Base-by-base conservation (phyloP, 1,139 yeast species). In the Schizosaccharomyces versatilis region DNA sequence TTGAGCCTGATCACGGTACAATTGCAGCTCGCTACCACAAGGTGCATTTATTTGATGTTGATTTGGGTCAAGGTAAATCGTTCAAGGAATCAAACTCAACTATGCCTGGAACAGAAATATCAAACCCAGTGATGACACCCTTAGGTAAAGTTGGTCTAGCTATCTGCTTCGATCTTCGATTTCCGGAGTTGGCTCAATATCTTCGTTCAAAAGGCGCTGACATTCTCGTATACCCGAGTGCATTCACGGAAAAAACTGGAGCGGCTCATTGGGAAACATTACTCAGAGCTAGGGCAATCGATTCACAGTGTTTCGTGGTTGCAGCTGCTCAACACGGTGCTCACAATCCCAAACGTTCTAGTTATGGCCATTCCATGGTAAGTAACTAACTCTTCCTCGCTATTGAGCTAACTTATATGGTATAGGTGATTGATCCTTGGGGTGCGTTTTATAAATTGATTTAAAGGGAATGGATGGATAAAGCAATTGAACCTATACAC, bases 281-380 rank as follows among this genome's bases (percentile, higher is more conserved):
- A 56, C 95, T 86, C 1, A 72, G 78, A 47, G 80, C 94, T 0
- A 71, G 96, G 53, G 97, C 97, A 1, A 74, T 90, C 36, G 95
- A 86, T 64, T 76, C 90, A 1, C 97, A 90, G 44, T 54, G 84
- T 61, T 90, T 75, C 66, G 94, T 90, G 1, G 72, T 90, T 3
- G 80, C 88, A 82, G 90, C 97, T 0, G 96, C 94, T 0, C 97
- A 88, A 65, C 77, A 79, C 56, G 97, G 97, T 1, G 70, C 71
- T 40, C 97, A 90, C 65, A 69, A 69, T 6, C 73, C 76, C 8
- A 72, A 66, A 60, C 63, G 74, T 5, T 66, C 65, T 47, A 81
- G 90, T 60, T 90, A 80, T 69, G 98, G 98, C 0, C 94, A 86
- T 62, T 75, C 94, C 0, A 70, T 88, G 61, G 59, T 60, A 44